Evolutionary conservation across 768 basidiomycete genomes (phyloP).

Genomic region (Amanita exitialis): DNA sequence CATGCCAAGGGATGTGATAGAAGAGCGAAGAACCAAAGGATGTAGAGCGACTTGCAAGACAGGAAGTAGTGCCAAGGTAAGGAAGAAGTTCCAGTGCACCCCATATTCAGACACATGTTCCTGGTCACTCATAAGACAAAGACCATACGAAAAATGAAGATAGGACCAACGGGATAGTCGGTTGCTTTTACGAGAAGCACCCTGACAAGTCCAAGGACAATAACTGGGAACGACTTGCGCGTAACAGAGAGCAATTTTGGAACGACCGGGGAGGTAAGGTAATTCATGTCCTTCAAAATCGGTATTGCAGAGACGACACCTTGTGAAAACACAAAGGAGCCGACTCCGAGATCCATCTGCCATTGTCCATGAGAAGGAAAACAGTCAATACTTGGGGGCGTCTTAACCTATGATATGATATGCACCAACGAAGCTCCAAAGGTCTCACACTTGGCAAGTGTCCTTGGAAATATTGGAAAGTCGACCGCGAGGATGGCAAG

Average conservation of each 20-base stretch:
- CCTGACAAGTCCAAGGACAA: conserved; percentile 65
- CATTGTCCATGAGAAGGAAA: conserved; percentile 5
- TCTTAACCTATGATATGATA: conserved; percentile 3
- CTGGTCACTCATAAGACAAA: conserved; percentile 19
- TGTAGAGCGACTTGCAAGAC: conserved; percentile 60
- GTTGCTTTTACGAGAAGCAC: conserved; percentile 85
- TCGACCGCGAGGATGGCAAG: conserved; percentile 93
- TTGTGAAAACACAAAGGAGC: conserved; percentile 95
- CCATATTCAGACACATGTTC: conserved; percentile 97
- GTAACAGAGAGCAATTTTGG: conserved; percentile 40
- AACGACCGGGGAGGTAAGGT: conserved; percentile 37
- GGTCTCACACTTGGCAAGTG: conserved; percentile 86
- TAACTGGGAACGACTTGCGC: conserved; percentile 57
- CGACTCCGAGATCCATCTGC: conserved; percentile 97
- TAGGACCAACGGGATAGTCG: conserved; percentile 70
- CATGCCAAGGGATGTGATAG: conserved; percentile 55
- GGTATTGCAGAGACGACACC: conserved; percentile 87
- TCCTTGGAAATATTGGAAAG: conserved; percentile 85
- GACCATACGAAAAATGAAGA: neutral
- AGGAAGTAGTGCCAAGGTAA: conserved; percentile 80
- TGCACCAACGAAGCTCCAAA: conserved; percentile 90
- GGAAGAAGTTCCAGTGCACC: conserved; percentile 97
- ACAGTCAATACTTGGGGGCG: conserved; percentile 1
- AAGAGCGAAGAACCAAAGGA: conserved; percentile 46
- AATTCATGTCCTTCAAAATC: conserved; percentile 50